Evolutionary conservation across 2,329 filamentous ascomycete species (phyloP), one percentile per base, ranked within the genome.

Genomic region (Fusarium mundagurra): DNA sequence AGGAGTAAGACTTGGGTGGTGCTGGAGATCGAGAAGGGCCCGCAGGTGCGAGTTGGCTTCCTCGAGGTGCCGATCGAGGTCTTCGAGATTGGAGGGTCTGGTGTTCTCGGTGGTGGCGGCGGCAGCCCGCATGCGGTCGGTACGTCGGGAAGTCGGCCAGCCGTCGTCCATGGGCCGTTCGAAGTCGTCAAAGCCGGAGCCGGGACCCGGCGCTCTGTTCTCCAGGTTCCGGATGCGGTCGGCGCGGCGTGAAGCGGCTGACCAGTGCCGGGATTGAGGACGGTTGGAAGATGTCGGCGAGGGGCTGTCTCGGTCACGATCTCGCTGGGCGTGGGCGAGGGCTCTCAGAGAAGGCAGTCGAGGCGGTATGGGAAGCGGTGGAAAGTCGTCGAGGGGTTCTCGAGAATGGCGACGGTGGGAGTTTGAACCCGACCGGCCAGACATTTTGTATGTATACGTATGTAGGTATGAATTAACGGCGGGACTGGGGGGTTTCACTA

Each of bases 21-120:
- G 76, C 72, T 84, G 77, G 74, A 81, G 78, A 39, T 86, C 84
- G n/a, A 87, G 79, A 36, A 87, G 76, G 11, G 84, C 81, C 14
- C 84, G 80, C 24, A 86, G 80, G 58, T 85, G 84, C 18, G 84
- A 81, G 77, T 86, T 86, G 53, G 83, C 83, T 73, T 84, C 81
- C 64, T 85, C 83, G 58, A 85, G 78, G 50, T 81, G 80, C 43
- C 82, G 81, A 58, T 84, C 81, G 13, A 84, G 74, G 47, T 85
- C 82, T 22, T 83, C 82, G 29, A 84, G 78, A 48, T 79, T 81
- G 58, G 81, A 53, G 29, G 75, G 65, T 38, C 75, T 76, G 41
- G 54, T 74, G 63, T 58, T 67, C 39, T 81, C 76, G 57, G 73
- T 61, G 29, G 67, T 61, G 24, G 66, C 66, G 45, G 63, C 41